Base-by-base conservation (phyloP, 352 stramenopile genomes). In the Pythium chondricola region DNA sequence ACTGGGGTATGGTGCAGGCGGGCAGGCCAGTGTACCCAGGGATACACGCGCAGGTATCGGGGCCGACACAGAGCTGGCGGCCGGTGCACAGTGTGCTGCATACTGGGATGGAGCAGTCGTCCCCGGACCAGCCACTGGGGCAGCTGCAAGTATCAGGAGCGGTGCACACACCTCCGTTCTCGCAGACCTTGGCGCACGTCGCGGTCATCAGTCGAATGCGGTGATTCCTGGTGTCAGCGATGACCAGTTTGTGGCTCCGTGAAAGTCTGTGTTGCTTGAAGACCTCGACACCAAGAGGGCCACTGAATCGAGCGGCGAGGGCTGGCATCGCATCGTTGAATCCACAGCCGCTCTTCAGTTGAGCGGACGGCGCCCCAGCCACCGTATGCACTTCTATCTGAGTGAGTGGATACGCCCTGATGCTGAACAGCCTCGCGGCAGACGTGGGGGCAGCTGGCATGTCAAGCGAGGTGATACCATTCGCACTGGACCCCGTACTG, bases 171-270 rank as follows among this genome's bases (percentile, higher is more conserved):
- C 93, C 95, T 27, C 81, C 86, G 48, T 99, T 99, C 66, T 99
- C 95, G 58, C 95, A 98, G 33, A 88, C 69, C 52, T 96, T 96
- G 37, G 82, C 74, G 63, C 95, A 99, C 8, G 61, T 72, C 6
- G 95, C 93, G 3, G 82, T 93, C 48, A 98, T 63, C 6, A 63
- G 72, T n/a, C 95, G 80, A 42, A 98, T 93, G 6, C 77, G 74
- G 71, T 98, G 82, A 51, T 98, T 98, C n/a, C 76, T 73, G 30
- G 77, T 86, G 63, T 98, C 95, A 7, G 95, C 88, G 29, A 98
- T 70, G 39, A 89, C 91, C 31, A 98, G 52, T 39, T 87, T 51
- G 14, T 75, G 48, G 11, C 70, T 71, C n/a, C 67, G 70, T 46
- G 67, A 83, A 17, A 73, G 80, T 20, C 67, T 71, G 13, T 61